Conservation (phyloP, 1,284 basidiomycete genomes). For the Entoloma clypeatum region DNA sequence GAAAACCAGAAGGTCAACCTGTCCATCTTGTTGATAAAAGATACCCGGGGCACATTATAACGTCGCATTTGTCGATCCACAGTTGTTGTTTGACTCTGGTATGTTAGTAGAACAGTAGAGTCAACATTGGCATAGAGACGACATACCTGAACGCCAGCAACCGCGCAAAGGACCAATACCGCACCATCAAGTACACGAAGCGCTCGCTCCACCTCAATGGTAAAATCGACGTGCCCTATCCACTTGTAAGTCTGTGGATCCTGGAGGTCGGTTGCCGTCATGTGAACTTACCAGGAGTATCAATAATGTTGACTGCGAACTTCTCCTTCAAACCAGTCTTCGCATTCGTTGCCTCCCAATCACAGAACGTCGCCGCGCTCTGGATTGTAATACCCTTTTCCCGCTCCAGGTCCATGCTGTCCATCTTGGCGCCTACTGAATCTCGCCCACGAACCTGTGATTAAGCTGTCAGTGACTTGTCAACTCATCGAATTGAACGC, state of each 20-base stretch:
- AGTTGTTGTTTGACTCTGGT: conserved; percentile 94
- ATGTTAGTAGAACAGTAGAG: conserved; percentile 4
- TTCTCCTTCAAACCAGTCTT: conserved; percentile 68
- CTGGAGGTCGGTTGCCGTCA: neutral
- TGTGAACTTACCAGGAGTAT: conserved; percentile 78
- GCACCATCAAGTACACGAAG: conserved; percentile 96
- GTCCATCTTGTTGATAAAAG: conserved; percentile 99
- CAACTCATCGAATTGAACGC: conserved; percentile 9
- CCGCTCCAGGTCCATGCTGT: conserved; percentile 98
- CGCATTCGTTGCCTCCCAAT: conserved; percentile 82
- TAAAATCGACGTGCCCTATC: conserved; percentile 98
- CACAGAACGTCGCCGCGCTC: conserved; percentile 96
- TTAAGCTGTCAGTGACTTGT: conserved; percentile 8
- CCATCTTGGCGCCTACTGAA: conserved; percentile 99
- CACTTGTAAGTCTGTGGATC: neutral
- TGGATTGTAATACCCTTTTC: conserved; percentile 99
- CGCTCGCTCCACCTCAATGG: conserved; percentile 98
- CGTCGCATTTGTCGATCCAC: conserved; percentile 99
- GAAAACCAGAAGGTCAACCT: conserved; percentile 41
- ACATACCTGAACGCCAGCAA: conserved; percentile 88
- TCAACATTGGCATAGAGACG: conserved; percentile 1
- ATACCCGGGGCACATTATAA: conserved; percentile 92
- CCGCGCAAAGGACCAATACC: conserved; percentile 94
- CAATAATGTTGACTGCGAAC: conserved; percentile 97
- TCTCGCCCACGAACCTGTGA: conserved; percentile 84